Evolutionary conservation across 306 rosid species (phyloP).

Genomic region (Begonia masoniana): DNA sequence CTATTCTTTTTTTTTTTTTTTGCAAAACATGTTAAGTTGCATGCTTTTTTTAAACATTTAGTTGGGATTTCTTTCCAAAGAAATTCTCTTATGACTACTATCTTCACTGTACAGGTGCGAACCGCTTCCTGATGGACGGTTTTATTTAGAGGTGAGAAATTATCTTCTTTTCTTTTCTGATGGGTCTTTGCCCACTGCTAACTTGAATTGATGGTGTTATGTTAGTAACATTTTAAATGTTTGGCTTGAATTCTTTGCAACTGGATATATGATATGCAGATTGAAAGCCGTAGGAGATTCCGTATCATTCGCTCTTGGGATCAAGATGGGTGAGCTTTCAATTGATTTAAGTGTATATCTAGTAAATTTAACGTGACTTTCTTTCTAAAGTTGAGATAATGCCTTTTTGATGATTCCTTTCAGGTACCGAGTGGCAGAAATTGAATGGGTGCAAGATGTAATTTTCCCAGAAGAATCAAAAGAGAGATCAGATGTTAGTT

Average conservation of each 20-base stretch:
- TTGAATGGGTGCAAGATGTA: slow-evolving; percentile 75
- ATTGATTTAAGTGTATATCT: slow-evolving; percentile 1
- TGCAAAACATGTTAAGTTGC: not conserved
- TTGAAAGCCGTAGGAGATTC: slow-evolving; percentile 84
- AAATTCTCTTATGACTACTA: not conserved
- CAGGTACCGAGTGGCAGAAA: slow-evolving; percentile 94
- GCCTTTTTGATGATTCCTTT: slow-evolving; percentile 13
- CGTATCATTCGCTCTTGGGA: slow-evolving; percentile 60
- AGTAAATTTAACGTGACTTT: slow-evolving; percentile 7
- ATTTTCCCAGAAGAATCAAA: slow-evolving; percentile 54
- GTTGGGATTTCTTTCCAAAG: not conserved
- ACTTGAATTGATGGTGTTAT: slow-evolving; percentile 4
- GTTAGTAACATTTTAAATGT: not conserved
- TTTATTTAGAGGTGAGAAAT: slow-evolving; percentile 74
- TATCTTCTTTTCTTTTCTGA: not conserved
- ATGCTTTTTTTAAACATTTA: not conserved
- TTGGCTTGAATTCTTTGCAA: not conserved
- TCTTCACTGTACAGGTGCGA: slow-evolving; percentile 57
- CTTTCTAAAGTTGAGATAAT: not conserved
- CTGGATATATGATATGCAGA: slow-evolving; percentile 28
- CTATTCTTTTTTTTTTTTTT: not conserved
- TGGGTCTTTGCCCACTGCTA: not conserved
- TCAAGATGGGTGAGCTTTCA: slow-evolving; percentile 76
- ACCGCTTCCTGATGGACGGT: slow-evolving; percentile 97
- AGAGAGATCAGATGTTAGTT: slow-evolving; percentile 60